Percentiles rank a stretch among this genome's conserved stretches.
Conservation (phyloP, 1,284 basidiomycete species). For the Ceratobasidium sp. region DNA sequence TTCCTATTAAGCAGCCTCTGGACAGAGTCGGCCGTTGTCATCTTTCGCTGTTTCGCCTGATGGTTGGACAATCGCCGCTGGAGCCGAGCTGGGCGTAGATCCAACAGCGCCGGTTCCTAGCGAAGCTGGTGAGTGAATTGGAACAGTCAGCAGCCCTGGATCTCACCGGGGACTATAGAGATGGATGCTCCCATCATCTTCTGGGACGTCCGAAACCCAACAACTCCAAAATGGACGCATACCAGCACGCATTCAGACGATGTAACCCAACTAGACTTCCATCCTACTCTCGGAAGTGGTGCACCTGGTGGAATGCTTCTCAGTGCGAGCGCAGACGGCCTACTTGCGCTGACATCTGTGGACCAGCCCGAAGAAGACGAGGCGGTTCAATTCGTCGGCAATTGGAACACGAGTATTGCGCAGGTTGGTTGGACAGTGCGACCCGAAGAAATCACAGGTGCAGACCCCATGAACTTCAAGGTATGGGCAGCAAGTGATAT, state of each 20-base stretch:
- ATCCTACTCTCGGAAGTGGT: slow-evolving; percentile 55
- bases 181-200: slow-evolving; percentile 40
- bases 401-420: slow-evolving; percentile 80
- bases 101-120: slow-evolving; percentile 64
- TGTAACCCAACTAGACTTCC: slow-evolving; percentile 75
- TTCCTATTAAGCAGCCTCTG: slow-evolving; percentile 43
- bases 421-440: slow-evolving; percentile 73
- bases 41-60: slow-evolving; percentile 77
- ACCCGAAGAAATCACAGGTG: slow-evolving; percentile 18
- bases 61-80: slow-evolving; percentile 75
- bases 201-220: slow-evolving; percentile 70
- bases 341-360: slow-evolving; percentile 74
- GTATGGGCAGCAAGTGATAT: slow-evolving; percentile 85
- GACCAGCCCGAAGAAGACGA: slow-evolving; percentile 81
- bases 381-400: slow-evolving; percentile 73
- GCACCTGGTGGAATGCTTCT: slow-evolving; percentile 61
- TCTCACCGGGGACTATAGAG: slow-evolving; percentile 22
- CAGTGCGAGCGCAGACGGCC: slow-evolving; percentile 79
- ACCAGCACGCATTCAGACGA: slow-evolving; percentile 83
- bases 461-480: slow-evolving; percentile 42
- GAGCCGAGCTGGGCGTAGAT: slow-evolving; percentile 75
- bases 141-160: neutral
- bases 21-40: slow-evolving; percentile 59
- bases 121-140: slow-evolving; percentile 33
- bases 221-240: slow-evolving; percentile 65